These are phyloP conservation scores for Hirsutella minnesotensis DNA, from an alignment of 2,329 filamentous ascomycete species.

Conservation along the genomic window DNA sequence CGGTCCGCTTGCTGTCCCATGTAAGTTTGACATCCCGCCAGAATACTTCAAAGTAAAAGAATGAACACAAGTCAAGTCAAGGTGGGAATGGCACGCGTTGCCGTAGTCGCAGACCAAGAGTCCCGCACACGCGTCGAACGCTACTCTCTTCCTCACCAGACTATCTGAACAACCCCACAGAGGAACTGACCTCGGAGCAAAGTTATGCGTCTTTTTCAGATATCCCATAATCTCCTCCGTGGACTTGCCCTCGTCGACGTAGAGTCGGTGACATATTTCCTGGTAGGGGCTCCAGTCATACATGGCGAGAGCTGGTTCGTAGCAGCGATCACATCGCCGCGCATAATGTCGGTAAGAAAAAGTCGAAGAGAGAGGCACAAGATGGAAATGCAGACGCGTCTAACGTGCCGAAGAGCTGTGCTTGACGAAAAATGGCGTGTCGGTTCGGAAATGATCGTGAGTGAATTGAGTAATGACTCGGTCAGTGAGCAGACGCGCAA, in stretches of 20 bases:
- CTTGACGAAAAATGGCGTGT: no score
- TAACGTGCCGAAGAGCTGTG: no score
- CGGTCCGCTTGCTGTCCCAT: slow-evolving; percentile 55
- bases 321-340: slow-evolving; percentile 5
- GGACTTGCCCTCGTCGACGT: slow-evolving; percentile 63
- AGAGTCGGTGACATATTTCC: slow-evolving; percentile 44
- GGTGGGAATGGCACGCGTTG: neutral
- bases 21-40: slow-evolving; percentile 6
- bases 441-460: no score
- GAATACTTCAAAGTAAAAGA: neutral
- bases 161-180: no score
- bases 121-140: no score
- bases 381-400: neutral
- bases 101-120: no score
- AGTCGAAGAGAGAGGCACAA: neutral
- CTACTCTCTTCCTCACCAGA: no score
- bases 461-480: no score
- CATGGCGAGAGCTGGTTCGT: slow-evolving; percentile 23
- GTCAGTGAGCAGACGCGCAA: no score
- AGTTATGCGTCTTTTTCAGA: slow-evolving; percentile 52
- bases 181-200: slow-evolving; percentile 63
- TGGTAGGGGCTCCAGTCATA: slow-evolving; percentile 34
- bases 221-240: slow-evolving; percentile 65
- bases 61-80: neutral
- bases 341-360: neutral